Conservation (phyloP, 2,329 filamentous ascomycete genomes). For the Fusarium protoensiforme region DNA sequence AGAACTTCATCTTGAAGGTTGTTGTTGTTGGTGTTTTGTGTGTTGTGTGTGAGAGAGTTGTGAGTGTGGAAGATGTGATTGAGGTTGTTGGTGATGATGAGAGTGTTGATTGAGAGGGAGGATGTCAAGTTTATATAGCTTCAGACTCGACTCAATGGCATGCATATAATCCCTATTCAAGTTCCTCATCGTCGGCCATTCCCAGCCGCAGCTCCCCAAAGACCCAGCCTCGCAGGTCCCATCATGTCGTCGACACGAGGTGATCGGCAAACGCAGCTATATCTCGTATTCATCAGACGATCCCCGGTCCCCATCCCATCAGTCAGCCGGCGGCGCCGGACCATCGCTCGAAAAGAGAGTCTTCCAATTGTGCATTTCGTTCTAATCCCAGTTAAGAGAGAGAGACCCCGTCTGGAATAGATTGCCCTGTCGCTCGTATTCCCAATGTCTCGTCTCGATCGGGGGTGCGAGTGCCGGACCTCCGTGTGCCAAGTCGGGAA, state of each 20-base stretch:
- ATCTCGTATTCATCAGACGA: constrained; percentile 44
- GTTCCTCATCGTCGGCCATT: neutral
- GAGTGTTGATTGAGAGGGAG: neutral
- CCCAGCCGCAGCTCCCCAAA: neutral
- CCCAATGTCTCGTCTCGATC: constrained; percentile 6
- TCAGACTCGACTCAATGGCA: neutral
- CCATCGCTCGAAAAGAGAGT: neutral
- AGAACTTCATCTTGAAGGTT: constrained; percentile 56
- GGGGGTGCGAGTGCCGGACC: constrained; percentile 3
- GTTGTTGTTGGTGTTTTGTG: constrained; percentile 36
- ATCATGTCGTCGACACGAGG: constrained; percentile 29
- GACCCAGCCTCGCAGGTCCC: neutral
- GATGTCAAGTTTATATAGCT: constrained; percentile 28
- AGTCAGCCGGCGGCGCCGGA: constrained; percentile 6
- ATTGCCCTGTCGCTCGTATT: constrained; percentile 16
- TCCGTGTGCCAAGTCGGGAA: constrained; percentile 10
- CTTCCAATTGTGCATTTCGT: neutral
- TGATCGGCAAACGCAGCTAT: constrained; percentile 31
- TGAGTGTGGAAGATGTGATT: constrained; percentile 8
- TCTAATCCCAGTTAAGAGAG: neutral
- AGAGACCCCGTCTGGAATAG: neutral
- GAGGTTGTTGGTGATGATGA: constrained; percentile 21
- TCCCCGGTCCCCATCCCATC: neutral
- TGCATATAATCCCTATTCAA: neutral
- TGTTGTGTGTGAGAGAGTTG: constrained; percentile 6